Base-by-base conservation (phyloP, 1,284 basidiomycete genomes). In the Leucoagaricus sp. region DNA sequence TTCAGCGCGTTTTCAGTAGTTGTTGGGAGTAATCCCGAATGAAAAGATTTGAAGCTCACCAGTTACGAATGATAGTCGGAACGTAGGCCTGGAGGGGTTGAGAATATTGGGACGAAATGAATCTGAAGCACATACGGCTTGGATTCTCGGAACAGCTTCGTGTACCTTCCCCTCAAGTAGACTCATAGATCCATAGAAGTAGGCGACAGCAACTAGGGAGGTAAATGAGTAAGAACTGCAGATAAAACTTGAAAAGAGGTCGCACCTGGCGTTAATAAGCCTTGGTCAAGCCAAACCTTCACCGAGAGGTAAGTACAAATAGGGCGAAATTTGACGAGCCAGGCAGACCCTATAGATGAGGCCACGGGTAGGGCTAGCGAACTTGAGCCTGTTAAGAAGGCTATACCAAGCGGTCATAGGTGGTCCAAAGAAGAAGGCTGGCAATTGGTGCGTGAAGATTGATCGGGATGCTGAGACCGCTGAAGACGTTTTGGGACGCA, bases 121-220 rank as follows among this genome's bases (percentile, higher is more conserved):
- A 29, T n/a, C 3, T 0, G 2, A 28, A 26, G 4, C 45, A 67
- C 80, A 53, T 58, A 85, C 88, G 17, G 81, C 73, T 50, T 74
- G 71, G 42, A 92, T 78, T 41, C 86, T 76, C 21, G 80, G 77
- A 31, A 75, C 61, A 0, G 83, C 86, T 55, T 84, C 85, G 2
- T 76, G 60, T 1, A 83, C 78, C 62, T 87, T 85, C 31, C 88
- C 89, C 66, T 93, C 91, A 38, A 92, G 64, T 40, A 88, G 66
- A 40, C 86, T 84, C 86, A 91, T 89, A 0, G 82, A 80, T 7
- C 83, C 79, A 65, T 90, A 93, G 75, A 93, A 93, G 64, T 85
- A 83, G 17, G 78, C 82, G 23, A 92, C 83, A 6, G 81, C 83
- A 36, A 77, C 88, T 89, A n/a, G n/a, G 50, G 3, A 29, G 31